These are phyloP conservation scores for Podila epigama DNA, from an alignment of 192 early-diverging fungal genomes.

Conservation along the genomic window DNA sequence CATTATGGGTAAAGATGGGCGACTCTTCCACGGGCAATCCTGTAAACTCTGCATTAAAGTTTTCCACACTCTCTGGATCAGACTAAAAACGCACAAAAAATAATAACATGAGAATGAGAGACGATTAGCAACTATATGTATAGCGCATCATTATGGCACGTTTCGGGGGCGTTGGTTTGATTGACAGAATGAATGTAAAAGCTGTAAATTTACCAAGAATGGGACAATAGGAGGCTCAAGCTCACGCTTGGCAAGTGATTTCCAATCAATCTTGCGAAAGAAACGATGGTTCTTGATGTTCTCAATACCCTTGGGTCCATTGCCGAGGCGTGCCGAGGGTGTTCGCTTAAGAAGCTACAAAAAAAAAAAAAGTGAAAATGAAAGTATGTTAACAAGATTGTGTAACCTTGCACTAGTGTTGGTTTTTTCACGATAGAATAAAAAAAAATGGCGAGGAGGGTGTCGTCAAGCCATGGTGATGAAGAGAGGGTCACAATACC, in stretches of 20 bases:
- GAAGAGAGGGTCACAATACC: too few relatives aligned
- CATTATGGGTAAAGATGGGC: constrained; percentile 40
- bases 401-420: neutral
- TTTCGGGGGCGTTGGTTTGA: too few relatives aligned
- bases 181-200: too few relatives aligned
- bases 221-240: constrained; percentile 77
- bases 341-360: constrained; percentile 58
- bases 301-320: constrained; percentile 57
- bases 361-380: constrained; percentile 10
- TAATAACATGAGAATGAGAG: too few relatives aligned
- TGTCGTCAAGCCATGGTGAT: too few relatives aligned
- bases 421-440: too few relatives aligned
- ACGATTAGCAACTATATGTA: too few relatives aligned
- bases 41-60: constrained; percentile 85
- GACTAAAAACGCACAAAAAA: constrained; percentile 7
- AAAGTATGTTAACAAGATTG: neutral
- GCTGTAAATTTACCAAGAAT: constrained; percentile 62
- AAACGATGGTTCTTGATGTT: constrained; percentile 72
- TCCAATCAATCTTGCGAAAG: constrained; percentile 81
- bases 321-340: constrained; percentile 57
- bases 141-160: too few relatives aligned
- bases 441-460: too few relatives aligned
- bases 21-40: constrained; percentile 58
- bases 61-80: constrained; percentile 72
- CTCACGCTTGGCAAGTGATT: constrained; percentile 57